Evolutionary conservation across 371 early-diverging fungal species (phyloP), one percentile per base, ranked within the genome.

Genomic region (Parasitella parasitica): DNA sequence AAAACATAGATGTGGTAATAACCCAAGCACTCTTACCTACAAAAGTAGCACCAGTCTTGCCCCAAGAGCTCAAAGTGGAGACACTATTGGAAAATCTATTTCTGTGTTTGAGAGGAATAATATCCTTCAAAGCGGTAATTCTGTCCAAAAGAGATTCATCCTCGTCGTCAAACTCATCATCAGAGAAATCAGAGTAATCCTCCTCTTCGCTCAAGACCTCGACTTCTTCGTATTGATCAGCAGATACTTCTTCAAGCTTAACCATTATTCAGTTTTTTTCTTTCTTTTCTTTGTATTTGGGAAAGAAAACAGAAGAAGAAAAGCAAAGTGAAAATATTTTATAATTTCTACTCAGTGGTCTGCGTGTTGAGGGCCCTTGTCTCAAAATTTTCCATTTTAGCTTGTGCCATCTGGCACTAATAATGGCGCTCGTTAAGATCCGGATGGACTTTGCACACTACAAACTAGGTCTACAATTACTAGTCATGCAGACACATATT

Each of bases 1-100:
- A 78, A 30, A 94, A 69, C 69, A 90, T 91, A 53, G 86, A 86
- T 8, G 91, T 92, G 20, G 91, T 87, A 12, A 91, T 72, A n/a
- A 92, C 87, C 93, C 93, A 92, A 22, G 89, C 89, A 37, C 87
- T 76, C 76, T 89, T 89, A 39, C 91, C 91, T 20, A 86, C 76
- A 72, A 90, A 80, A 9, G 81, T 75, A 46, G 81, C 73, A 24
- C 86, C 82, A 15, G 82, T 72, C 64, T 78, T 78, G 41, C 86
- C 83, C 79, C 84, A 83, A 48, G 76, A 79, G 22, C 73, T 81
- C 48, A 87, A 65, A 8, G 81, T 75, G 13, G 82, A 73, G 22
- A 78, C 77, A 32, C 75, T 70, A 41, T 81, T 75, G 2, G 84
- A 70, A 16, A 92, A 61, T 27, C 80, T 71, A 55, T 79, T 77